Evolutionary conservation across 2,329 filamentous ascomycete genomes (phyloP).

Genomic region (Aulographum hederae): DNA sequence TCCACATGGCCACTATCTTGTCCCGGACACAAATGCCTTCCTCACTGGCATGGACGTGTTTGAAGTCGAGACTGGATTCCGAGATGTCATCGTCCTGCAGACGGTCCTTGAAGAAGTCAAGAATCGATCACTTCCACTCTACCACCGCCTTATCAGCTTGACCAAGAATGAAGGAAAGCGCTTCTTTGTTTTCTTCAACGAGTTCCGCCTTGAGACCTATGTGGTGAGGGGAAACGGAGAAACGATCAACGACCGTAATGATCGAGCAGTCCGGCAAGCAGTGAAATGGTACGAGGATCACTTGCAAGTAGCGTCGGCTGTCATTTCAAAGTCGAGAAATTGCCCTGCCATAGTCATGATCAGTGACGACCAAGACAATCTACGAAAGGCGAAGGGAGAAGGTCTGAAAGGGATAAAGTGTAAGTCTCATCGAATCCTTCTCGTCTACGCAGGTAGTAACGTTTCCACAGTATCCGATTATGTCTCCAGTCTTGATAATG

Average conservation of each 20-base stretch:
- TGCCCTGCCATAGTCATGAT: conserved; percentile 77
- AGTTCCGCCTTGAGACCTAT: conserved; percentile 86
- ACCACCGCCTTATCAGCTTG: conserved; percentile 77
- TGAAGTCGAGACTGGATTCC: conserved; percentile 78
- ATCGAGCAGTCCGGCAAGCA: conserved; percentile 71
- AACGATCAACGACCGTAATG: conserved; percentile 90
- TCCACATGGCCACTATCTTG: conserved; percentile 76
- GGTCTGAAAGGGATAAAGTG: conserved; percentile 47
- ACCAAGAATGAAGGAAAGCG: conserved; percentile 94
- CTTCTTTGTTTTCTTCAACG: conserved; percentile 98
- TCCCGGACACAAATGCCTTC: conserved; percentile 92
- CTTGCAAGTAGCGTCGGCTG: conserved; percentile 43
- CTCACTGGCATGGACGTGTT: conserved; percentile 95
- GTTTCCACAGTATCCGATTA: conserved; percentile 41
- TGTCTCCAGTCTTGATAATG: conserved; percentile 66
- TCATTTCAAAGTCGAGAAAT: conserved; percentile 28
- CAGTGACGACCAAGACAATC: conserved; percentile 77
- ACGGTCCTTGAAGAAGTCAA: conserved; percentile 92
- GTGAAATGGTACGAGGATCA: conserved; percentile 85
- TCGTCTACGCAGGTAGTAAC: background rate
- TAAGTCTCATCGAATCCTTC: too few relatives aligned
- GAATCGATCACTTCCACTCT: conserved; percentile 82
- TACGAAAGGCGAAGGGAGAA: conserved; percentile 64
- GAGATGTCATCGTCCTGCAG: conserved; percentile 92
- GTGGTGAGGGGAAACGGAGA: conserved; percentile 58